Evolutionary conservation across 495 filamentous ascomycete genomes (phyloP), one percentile per base, ranked within the genome.

Genomic region (Halenospora varia): DNA sequence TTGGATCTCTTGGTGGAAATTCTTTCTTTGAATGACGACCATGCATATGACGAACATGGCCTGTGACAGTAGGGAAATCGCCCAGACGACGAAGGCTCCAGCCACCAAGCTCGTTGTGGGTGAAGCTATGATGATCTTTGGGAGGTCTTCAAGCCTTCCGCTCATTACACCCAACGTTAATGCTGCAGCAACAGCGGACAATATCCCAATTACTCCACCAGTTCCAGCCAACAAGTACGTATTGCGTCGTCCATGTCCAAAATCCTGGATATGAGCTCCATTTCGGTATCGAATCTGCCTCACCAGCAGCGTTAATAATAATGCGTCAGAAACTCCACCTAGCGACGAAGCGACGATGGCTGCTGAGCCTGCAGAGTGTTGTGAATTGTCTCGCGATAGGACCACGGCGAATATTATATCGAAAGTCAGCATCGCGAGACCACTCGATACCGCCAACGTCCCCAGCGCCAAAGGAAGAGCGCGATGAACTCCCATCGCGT

Each of bases 51-150:
- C 54, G 59, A 61, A 68, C 49, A 55, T 54, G 10, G 48, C 47
- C 39, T 73, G 62, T 18, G 62, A 53, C 9, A 68, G 20, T 6
- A 69, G 49, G 0, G 66, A 54, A 15, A 66, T 25, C 10, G 57
- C 66, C 64, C 69, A 73, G 2, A 69, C 51, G 23, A 67, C 53
- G 22, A 73, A 67, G 25, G 48, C 51, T 26, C 62, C 62, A n/a
- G 61, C 51, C 1, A 73, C 49, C 44, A 68, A 62, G 10, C n/a
- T 62, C 35, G 58, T 11, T 15, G 59, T 61, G 6, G 56, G 40
- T 19, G 57, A 55, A 47, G 18, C 20, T 17, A 63, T 42, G 3
- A 47, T 61, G 42, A 13, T 42, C 24, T 61, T n/a, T 29, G 66
- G 63, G 17, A 63, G 25, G 23, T 61, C 44, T 13, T 29, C 51